These are phyloP conservation scores for Colletotrichum limetticola DNA, from an alignment of 2,329 filamentous ascomycete species.

Conservation along the genomic window DNA sequence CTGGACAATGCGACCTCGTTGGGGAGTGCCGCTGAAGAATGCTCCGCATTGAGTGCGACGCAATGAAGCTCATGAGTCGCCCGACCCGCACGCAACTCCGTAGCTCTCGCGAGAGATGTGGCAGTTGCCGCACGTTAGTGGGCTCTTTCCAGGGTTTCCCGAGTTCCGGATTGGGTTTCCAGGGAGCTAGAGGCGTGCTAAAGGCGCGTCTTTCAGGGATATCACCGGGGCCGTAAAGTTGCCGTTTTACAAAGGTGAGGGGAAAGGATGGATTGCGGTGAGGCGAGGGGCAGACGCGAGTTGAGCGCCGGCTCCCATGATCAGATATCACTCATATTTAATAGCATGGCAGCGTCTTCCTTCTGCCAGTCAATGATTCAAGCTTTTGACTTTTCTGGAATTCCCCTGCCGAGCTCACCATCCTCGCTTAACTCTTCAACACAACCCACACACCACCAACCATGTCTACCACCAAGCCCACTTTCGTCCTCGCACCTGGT, in stretches of 20 bases:
- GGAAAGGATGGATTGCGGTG: neutral
- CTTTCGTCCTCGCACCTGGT: conserved; percentile 51
- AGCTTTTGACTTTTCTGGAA: neutral
- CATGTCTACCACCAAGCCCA: conserved; percentile 29
- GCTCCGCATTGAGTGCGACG: conserved; percentile 17
- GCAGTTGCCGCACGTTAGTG: conserved; percentile 4
- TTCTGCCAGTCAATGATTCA: neutral
- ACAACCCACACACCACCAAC: neutral
- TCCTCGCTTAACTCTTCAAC: neutral
- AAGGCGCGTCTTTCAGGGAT: neutral
- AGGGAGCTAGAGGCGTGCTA: neutral
- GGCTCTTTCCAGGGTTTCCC: conserved; percentile 15
- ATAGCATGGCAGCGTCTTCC: neutral
- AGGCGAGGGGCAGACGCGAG: neutral
- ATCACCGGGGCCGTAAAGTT: neutral
- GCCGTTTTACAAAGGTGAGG: neutral
- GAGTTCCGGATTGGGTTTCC: conserved; percentile 10
- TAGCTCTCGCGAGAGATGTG: neutral
- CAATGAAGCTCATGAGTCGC: conserved; percentile 11
- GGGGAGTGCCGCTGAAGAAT: conserved; percentile 17
- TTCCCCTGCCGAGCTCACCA: conserved; percentile 3
- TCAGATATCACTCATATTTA: neutral
- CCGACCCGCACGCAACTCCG: neutral
- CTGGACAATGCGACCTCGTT: conserved; percentile 9
- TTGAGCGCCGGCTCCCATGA: neutral